Percentiles rank a stretch among this genome's conserved stretches.
phyloP scores from a whole-genome alignment of 2,329 filamentous ascomycete genomes.

The Cercospora sojina region DNA sequence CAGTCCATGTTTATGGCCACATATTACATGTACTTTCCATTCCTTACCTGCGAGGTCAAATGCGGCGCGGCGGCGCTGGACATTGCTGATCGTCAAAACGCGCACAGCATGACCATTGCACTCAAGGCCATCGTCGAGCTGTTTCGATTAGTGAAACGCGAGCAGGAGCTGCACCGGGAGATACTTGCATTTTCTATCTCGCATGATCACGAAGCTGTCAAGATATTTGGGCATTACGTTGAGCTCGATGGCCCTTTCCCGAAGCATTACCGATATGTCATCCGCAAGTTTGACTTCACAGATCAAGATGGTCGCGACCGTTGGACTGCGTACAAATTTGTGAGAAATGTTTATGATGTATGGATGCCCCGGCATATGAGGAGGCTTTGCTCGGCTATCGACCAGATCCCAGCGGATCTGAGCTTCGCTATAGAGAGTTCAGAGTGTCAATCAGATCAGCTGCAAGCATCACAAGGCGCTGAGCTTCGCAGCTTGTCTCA shows the following conservation, averaged over 20 bases:
- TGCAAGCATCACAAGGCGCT: constrained; percentile 16
- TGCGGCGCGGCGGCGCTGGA: constrained; percentile 26
- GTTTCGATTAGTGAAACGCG: constrained; percentile 39
- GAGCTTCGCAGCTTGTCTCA: constrained; percentile 14
- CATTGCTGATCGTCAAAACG: constrained; percentile 30
- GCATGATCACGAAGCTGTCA: constrained; percentile 14
- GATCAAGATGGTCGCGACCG: constrained; percentile 17
- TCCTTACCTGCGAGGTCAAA: constrained; percentile 31
- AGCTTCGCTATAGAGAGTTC: constrained; percentile 12
- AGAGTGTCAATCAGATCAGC: not conserved
- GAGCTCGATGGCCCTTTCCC: constrained; percentile 14
- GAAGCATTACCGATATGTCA: constrained; percentile 25
- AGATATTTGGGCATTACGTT: constrained; percentile 21
- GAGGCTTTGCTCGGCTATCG: constrained; percentile 17
- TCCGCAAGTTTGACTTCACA: constrained; percentile 22
- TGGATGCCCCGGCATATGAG: constrained; percentile 24
- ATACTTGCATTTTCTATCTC: constrained; percentile 23
- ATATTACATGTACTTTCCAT: constrained; percentile 28
- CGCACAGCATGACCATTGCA: constrained; percentile 25
- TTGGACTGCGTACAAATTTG: constrained; percentile 27
- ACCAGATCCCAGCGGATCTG: constrained; percentile 20
- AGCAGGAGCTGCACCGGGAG: constrained; percentile 19
- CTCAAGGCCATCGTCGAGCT: constrained; percentile 27
- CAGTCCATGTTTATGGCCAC: constrained; percentile 37
- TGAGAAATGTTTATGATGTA: constrained; percentile 22